These are phyloP conservation scores for Xylaria scruposa DNA, from an alignment of 495 filamentous ascomycete genomes.

Conservation along the genomic window DNA sequence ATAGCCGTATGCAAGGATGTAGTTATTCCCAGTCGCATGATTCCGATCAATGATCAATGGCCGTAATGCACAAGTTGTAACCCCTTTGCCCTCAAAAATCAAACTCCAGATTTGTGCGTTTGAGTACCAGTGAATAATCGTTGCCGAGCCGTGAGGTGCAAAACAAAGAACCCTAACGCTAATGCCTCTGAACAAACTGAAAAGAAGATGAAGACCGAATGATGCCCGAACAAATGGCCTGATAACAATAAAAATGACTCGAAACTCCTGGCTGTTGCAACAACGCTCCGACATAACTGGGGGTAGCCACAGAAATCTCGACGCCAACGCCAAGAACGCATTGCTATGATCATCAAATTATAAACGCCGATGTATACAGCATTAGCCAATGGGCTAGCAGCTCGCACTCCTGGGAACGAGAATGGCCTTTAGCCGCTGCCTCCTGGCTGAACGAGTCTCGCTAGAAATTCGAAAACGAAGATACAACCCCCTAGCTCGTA, in stretches of 20 bases:
- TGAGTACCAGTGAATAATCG: constrained; percentile 20
- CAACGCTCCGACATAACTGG: constrained; percentile 20
- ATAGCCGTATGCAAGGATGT: constrained; percentile 11
- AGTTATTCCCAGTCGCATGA: constrained; percentile 10
- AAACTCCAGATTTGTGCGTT: constrained; percentile 26
- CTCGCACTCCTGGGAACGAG: constrained; percentile 31
- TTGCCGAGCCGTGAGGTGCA: constrained; percentile 27
- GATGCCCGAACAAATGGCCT: constrained; percentile 12
- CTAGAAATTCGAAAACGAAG: constrained; percentile 16
- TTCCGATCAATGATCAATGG: constrained; percentile 22
- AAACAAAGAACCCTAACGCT: constrained; percentile 28
- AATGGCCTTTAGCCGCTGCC: constrained; percentile 20
- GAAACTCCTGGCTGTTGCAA: constrained; percentile 24
- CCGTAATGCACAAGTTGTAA: constrained; percentile 24
- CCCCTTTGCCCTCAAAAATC: constrained; percentile 14
- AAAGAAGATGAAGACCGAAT: constrained; percentile 23
- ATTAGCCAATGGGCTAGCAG: constrained; percentile 37
- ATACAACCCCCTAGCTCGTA: constrained; percentile 7
- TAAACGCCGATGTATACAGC: constrained; percentile 43
- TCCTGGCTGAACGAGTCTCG: constrained; percentile 19
- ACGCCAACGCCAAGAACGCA: constrained; percentile 44
- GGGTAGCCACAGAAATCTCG: constrained; percentile 26
- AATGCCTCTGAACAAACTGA: constrained; percentile 24
- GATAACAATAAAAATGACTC: constrained; percentile 14
- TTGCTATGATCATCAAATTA: constrained; percentile 36